A percentile compares a stretch with the other conserved stretches of the same genome.
These are phyloP conservation scores for Trametes cinnabarina DNA, from an alignment of 768 basidiomycete genomes.

Conservation along the genomic window DNA sequence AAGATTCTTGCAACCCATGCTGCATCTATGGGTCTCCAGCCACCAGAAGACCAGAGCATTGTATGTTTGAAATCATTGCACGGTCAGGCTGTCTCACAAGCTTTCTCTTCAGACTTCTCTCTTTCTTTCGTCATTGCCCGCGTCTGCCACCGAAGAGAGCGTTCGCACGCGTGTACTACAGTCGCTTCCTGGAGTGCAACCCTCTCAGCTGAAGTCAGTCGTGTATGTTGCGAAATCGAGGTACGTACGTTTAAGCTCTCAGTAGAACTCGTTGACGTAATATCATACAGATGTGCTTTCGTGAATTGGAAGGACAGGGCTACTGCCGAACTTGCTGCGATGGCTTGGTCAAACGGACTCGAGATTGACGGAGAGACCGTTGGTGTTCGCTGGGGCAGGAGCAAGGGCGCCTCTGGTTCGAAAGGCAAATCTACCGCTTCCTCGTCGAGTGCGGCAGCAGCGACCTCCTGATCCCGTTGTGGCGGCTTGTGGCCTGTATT, in stretches of 20 bases:
- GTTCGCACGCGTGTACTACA: conserved; percentile 70
- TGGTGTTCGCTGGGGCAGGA: conserved; percentile 86
- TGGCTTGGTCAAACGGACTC: conserved; percentile 87
- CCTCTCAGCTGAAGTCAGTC: conserved; percentile 72
- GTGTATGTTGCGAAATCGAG: conserved; percentile 83
- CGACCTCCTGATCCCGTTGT: not conserved
- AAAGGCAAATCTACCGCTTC: conserved; percentile 18
- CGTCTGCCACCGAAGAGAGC: conserved; percentile 65
- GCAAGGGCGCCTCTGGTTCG: conserved; percentile 46
- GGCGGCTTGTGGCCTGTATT: not conserved
- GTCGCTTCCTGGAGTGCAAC: conserved; percentile 61
- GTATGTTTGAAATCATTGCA: no score
- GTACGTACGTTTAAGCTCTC: conserved; percentile 33
- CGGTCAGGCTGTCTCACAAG: no score
- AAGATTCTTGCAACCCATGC: conserved; percentile 86
- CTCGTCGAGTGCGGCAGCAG: conserved; percentile 3
- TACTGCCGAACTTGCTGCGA: conserved; percentile 84
- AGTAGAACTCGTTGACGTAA: not conserved
- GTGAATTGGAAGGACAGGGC: conserved; percentile 85
- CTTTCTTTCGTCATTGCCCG: conserved; percentile 77
- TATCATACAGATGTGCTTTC: conserved; percentile 75
- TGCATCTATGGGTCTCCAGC: conserved; percentile 75
- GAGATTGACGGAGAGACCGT: conserved; percentile 78
- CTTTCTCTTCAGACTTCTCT: conserved; percentile 77
- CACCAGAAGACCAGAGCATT: conserved; percentile 85